Conservation (phyloP, 2,329 filamentous ascomycete species). For the Paecilomyces formosus region DNA sequence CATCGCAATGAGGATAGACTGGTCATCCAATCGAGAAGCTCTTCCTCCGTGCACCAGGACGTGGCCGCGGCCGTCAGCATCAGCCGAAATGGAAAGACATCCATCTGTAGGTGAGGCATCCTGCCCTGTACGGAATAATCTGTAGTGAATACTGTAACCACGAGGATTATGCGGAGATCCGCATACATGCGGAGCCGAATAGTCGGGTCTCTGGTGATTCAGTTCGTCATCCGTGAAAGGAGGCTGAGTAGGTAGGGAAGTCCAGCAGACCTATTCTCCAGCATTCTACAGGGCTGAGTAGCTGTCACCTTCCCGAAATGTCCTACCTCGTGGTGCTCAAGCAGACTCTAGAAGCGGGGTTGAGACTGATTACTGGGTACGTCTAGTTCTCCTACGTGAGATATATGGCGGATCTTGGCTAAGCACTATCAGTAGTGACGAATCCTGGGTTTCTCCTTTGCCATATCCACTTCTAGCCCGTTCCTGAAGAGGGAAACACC, state of each 20-base stretch:
- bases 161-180: not conserved
- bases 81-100: not conserved
- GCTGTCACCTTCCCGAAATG: not conserved
- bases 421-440: not conserved
- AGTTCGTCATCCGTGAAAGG: not conserved
- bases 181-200: not conserved
- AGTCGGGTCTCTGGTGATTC: not conserved
- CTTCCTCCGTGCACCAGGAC: not conserved
- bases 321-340: not conserved
- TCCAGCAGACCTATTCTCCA: not conserved
- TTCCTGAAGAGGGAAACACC: not conserved
- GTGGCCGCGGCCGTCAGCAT: not conserved
- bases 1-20: not conserved
- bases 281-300: not conserved
- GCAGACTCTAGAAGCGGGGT: not conserved
- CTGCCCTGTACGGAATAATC: not conserved
- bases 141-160: not conserved
- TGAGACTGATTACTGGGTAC: not conserved
- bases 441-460: not conserved
- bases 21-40: not conserved
- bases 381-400: not conserved
- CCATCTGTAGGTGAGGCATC: not conserved
- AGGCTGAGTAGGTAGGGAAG: not conserved
- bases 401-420: not conserved
- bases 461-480: not conserved